A percentile compares a stretch with the other conserved stretches of the same genome.
Conservation (phyloP, 768 basidiomycete genomes). For the Cyclocybe cylindracea region DNA sequence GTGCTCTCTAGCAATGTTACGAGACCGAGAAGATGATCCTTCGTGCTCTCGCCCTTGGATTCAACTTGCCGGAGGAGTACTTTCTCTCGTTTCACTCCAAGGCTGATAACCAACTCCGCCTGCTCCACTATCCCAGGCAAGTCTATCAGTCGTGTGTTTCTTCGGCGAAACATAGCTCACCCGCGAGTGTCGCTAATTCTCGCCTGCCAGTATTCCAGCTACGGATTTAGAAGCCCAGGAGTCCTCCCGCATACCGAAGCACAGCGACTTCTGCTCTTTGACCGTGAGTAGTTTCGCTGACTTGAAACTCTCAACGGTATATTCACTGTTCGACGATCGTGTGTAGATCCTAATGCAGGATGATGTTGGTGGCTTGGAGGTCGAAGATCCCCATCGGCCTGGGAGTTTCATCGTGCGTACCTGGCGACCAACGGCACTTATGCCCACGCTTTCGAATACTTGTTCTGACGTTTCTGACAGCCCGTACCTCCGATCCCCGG, state of each 20-base stretch:
- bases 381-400: conserved; percentile 52
- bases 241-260: conserved; percentile 46
- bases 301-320: background rate
- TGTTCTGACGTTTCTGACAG: conserved; percentile 13
- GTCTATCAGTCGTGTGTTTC: background rate
- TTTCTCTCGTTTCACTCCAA: conserved; percentile 42
- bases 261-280: conserved; percentile 57
- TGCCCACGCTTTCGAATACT: background rate
- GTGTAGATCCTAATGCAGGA: conserved; percentile 55
- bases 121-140: conserved; percentile 57
- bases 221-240: conserved; percentile 33
- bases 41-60: conserved; percentile 48
- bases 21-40: conserved; percentile 44
- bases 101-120: conserved; percentile 53
- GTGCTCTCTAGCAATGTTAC: conserved; percentile 36
- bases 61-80: conserved; percentile 43
- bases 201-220: conserved; percentile 28
- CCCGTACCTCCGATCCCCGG: conserved; percentile 45
- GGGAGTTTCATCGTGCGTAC: conserved; percentile 39
- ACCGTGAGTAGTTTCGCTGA: conserved; percentile 33
- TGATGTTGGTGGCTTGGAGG: conserved; percentile 59
- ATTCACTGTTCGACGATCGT: background rate
- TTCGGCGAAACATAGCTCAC: too few species aligned
- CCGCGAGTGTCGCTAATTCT: background rate
- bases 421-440: background rate